Conservation (phyloP, 805 yeast species). For the Saccharomycopsis malanga region DNA sequence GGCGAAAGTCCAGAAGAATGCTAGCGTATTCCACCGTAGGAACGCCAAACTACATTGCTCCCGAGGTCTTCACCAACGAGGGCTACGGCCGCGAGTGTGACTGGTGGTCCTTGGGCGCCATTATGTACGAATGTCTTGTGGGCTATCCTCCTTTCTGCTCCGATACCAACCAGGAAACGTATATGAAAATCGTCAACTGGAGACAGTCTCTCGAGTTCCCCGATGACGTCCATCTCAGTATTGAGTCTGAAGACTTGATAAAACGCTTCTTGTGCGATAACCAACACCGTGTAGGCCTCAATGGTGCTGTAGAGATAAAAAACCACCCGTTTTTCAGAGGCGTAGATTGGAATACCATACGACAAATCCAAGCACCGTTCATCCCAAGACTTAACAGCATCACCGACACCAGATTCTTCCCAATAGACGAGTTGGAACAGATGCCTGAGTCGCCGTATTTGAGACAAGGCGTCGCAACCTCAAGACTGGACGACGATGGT, state of each 20-base stretch:
- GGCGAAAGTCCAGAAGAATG: constrained; percentile 41
- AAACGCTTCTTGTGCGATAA: constrained; percentile 36
- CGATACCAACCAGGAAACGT: constrained; percentile 44
- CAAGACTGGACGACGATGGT: constrained; percentile 26
- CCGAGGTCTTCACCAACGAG: constrained; percentile 30
- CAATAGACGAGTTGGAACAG: constrained; percentile 42
- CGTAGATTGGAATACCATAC: constrained; percentile 43
- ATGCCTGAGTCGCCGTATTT: constrained; percentile 41
- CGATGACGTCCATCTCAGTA: constrained; percentile 41
- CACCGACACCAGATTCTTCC: constrained; percentile 44
- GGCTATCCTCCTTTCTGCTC: constrained; percentile 49
- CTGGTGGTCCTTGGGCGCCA: constrained; percentile 48
- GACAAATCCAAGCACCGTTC: constrained; percentile 43
- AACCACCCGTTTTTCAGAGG: constrained; percentile 45
- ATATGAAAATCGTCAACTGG: constrained; percentile 43
- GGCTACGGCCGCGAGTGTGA: constrained; percentile 49
- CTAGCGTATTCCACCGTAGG: constrained; percentile 47
- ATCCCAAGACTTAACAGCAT: constrained; percentile 41
- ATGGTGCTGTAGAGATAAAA: constrained; percentile 44
- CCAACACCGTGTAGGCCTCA: constrained; percentile 39
- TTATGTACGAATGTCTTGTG: constrained; percentile 44
- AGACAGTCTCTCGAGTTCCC: constrained; percentile 41
- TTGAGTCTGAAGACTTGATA: constrained; percentile 42
- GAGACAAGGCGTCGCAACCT: constrained; percentile 18
- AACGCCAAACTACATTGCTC: constrained; percentile 24